Percentiles rank a stretch among this genome's conserved stretches.
These are phyloP conservation scores for Dentipellis fragilis DNA, from an alignment of 768 basidiomycete genomes.

Conservation along the genomic window DNA sequence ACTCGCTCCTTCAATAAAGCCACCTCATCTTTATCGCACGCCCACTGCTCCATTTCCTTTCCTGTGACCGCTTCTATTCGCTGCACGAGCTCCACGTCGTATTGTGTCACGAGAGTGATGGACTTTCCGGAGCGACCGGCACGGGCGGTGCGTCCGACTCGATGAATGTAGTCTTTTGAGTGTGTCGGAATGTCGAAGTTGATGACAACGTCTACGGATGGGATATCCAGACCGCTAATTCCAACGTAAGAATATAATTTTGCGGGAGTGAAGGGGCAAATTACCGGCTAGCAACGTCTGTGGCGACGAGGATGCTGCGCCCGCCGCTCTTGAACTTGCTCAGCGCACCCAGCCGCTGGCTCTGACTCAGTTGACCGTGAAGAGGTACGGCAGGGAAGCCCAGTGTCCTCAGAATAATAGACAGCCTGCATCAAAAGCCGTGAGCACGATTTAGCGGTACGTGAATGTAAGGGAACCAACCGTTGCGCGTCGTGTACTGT, in stretches of 20 bases:
- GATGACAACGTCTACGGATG: constrained; percentile 91
- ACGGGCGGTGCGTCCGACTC: constrained; percentile 94
- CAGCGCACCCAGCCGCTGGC: constrained; percentile 84
- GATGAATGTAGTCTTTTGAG: constrained; percentile 98
- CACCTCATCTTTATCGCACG: constrained; percentile 81
- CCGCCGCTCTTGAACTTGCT: constrained; percentile 94
- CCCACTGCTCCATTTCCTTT: constrained; percentile 87
- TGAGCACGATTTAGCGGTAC: neutral
- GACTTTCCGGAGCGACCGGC: constrained; percentile 96
- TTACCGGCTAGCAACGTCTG: constrained; percentile 89
- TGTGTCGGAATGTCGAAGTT: constrained; percentile 97
- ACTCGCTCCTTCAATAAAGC: constrained; percentile 82
- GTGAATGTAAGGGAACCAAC: constrained; percentile 25
- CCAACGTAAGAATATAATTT: neutral
- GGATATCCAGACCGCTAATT: constrained; percentile 84
- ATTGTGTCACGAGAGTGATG: constrained; percentile 96
- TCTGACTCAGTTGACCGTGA: constrained; percentile 92
- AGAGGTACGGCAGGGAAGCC: constrained; percentile 94
- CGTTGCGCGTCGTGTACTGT: constrained; percentile 90
- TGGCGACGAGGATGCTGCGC: constrained; percentile 87
- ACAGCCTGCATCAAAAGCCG: constrained; percentile 38
- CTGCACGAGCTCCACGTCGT: constrained; percentile 93
- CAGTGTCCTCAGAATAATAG: constrained; percentile 81
- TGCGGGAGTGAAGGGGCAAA: constrained; percentile 15
- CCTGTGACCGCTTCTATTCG: constrained; percentile 89